Base-by-base conservation (phyloP, 257 asterid genomes). In the Marsdenia floribunda region DNA sequence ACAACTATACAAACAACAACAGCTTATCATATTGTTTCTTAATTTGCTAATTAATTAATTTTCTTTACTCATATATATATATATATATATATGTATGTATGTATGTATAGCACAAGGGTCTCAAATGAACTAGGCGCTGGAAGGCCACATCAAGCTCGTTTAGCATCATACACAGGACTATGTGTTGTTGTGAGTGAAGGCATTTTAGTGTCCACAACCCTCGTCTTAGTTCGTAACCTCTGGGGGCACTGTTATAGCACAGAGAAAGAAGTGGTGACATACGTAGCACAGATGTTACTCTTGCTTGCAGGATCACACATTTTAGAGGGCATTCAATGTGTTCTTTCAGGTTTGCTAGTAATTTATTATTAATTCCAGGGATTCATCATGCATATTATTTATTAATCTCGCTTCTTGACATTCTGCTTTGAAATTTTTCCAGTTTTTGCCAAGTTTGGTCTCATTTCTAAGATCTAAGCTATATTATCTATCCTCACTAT, bases 51-150 rank as follows among this genome's bases (percentile, higher is more conserved):
- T 61, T 15, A 11, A 26, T 21, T n/a, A 12, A 29, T 61, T 3
- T 2, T 35, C 33, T 61, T 61, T 35, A 1, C 21, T 6, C 15
- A 2, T 57, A 12, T 7, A 16, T 67, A 77, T n/a, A n/a, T n/a
- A n/a, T n/a, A n/a, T n/a, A n/a, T n/a, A n/a, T n/a, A n/a, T n/a
- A n/a, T n/a, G n/a, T n/a, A n/a, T n/a, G n/a, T n/a, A n/a, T n/a
- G n/a, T n/a, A n/a, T n/a, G n/a, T n/a, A n/a, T 47, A 74, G 82
- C 9, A 26, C 38, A 52, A 79, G 79, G 49, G 76, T 74, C 15
- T 79, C 78, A 7, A 74, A 79, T 50, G 78, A 80, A 46, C 77
- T 80, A n/a, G 83, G 83, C 0, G 74, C 64, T 0, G 80, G 80
- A 65, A 61, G 64, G 21, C 80, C 80, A 42, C 57, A 22, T 35